Percentiles rank a stretch among this genome's conserved stretches.
phyloP scores from a whole-genome alignment of 1,284 basidiomycete species.

The Rhodotorula sp. region DNA sequence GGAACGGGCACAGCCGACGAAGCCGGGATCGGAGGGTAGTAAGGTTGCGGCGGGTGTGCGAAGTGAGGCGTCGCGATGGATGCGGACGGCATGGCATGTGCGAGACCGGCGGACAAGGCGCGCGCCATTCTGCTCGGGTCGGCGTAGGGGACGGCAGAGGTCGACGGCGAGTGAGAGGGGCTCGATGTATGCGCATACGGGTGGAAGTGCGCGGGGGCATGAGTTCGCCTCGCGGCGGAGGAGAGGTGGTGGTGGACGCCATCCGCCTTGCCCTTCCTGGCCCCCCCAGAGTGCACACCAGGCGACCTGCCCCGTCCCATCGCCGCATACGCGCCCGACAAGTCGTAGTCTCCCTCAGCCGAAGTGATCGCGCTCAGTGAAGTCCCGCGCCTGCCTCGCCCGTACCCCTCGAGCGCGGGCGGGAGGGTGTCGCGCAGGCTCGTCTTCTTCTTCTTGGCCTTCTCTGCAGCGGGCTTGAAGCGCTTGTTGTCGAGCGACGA shows the following conservation, averaged over 20 bases:
- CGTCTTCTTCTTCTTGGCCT: not conserved
- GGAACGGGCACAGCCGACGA: not conserved
- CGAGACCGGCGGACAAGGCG: not conserved
- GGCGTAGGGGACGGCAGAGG: not conserved
- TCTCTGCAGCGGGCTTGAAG: not conserved
- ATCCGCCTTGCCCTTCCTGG: too few species aligned
- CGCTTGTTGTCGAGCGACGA: slow-evolving; percentile 11
- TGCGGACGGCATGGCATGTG: not conserved
- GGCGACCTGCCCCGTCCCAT: too few species aligned
- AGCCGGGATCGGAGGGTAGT: not conserved
- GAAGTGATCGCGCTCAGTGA: not conserved
- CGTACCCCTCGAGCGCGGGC: slow-evolving; percentile 1
- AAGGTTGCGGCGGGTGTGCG: not conserved
- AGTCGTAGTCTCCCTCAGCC: not conserved
- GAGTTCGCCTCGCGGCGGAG: too few species aligned
- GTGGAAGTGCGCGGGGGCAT: too few species aligned
- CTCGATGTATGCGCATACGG: too few species aligned
- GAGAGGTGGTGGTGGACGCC: too few species aligned
- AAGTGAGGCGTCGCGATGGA: not conserved
- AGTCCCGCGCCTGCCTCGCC: slow-evolving; percentile 5
- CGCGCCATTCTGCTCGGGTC: slow-evolving; percentile 4
- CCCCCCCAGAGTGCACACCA: too few species aligned
- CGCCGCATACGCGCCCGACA: too few species aligned
- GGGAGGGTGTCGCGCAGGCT: slow-evolving; percentile 1
- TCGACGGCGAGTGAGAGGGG: not conserved